These are phyloP conservation scores for Xylariales sp. DNA, from an alignment of 2,329 filamentous ascomycete genomes.

Conservation along the genomic window DNA sequence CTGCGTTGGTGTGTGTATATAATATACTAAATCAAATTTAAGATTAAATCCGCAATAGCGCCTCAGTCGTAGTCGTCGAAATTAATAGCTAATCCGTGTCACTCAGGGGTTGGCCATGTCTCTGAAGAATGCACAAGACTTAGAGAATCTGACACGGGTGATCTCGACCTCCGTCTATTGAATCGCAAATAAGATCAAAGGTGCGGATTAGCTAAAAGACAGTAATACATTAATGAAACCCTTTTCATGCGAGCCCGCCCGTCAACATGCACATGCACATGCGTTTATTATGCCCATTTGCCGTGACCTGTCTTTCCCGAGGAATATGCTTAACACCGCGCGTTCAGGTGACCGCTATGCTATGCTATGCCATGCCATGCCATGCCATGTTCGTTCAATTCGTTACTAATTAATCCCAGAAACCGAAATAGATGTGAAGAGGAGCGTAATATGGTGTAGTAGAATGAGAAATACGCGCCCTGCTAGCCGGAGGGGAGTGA, in stretches of 20 bases:
- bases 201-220: not conserved
- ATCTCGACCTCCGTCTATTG: not conserved
- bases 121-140: not conserved
- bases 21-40: constrained; percentile 1
- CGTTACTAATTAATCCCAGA: not conserved
- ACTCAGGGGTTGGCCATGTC: not conserved
- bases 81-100: too few species aligned
- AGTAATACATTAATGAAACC: constrained; percentile 1
- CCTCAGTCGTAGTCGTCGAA: too few species aligned
- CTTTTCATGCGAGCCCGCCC: not conserved
- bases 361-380: not conserved
- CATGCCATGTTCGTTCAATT: not conserved
- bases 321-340: not conserved
- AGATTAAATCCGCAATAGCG: not conserved
- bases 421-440: too few species aligned
- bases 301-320: not conserved
- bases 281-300: not conserved
- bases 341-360: not conserved
- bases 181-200: not conserved
- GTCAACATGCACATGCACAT: not conserved
- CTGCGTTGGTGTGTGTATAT: constrained; percentile 10
- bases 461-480: too few species aligned
- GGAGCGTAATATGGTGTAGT: too few species aligned
- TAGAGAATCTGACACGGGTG: not conserved
- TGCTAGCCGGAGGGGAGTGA: too few species aligned